A percentile compares a stretch with the other conserved stretches of the same genome.
These are phyloP conservation scores for Rhododendron mucronatum DNA, from an alignment of 148 eudicot genomes.

Conservation along the genomic window DNA sequence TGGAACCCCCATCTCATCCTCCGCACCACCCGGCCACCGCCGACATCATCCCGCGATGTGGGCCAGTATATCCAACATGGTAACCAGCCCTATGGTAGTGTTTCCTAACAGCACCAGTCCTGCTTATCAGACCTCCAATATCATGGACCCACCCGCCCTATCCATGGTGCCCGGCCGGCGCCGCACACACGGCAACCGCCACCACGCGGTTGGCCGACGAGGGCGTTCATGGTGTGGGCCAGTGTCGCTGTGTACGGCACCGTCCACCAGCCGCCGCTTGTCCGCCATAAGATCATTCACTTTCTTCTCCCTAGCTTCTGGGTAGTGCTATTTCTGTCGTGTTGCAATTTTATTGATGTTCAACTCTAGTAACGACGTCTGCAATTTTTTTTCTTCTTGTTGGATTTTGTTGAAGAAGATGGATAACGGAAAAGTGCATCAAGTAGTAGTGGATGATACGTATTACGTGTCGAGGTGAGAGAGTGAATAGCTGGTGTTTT, in stretches of 20 bases:
- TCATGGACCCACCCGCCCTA: constrained; percentile 97
- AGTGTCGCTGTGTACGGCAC: constrained; percentile 82
- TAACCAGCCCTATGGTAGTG: constrained; percentile 88
- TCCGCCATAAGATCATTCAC: constrained; percentile 41
- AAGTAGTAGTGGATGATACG: no score
- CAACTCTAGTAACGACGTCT: not conserved
- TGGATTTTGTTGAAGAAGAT: not conserved
- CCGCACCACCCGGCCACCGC: constrained; percentile 28
- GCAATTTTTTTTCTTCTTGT: not conserved
- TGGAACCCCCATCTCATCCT: constrained; percentile 51
- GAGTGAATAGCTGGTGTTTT: not conserved
- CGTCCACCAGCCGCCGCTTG: constrained; percentile 70
- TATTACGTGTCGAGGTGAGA: constrained; percentile 9
- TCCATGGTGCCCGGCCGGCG: constrained; percentile 98
- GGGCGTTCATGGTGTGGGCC: constrained; percentile 68
- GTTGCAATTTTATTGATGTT: not conserved
- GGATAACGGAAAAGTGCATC: no score
- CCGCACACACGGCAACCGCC: constrained; percentile 90
- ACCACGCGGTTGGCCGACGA: constrained; percentile 65
- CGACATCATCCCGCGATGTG: constrained; percentile 50
- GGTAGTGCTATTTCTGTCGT: not conserved
- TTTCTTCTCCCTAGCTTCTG: constrained; percentile 33
- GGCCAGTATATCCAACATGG: constrained; percentile 83
- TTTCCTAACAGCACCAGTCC: constrained; percentile 64
- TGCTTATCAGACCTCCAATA: constrained; percentile 78